phyloP scores from a whole-genome alignment of 805 yeast species.

The Barnettozyma populi region DNA sequence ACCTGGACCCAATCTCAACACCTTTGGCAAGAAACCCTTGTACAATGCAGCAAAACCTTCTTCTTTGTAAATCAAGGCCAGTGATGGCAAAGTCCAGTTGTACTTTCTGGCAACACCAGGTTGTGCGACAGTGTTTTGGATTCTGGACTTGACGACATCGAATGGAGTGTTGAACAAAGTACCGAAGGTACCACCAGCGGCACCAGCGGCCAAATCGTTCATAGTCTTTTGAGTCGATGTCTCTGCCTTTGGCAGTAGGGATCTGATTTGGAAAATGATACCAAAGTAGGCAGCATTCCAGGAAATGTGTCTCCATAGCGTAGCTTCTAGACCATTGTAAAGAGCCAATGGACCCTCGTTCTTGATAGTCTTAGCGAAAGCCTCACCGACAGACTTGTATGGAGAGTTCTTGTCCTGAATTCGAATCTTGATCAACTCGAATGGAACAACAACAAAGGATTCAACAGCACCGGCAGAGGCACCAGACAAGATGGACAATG shows the following conservation, averaged over 20 bases:
- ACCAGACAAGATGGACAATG: slow-evolving; percentile 85
- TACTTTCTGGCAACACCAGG: slow-evolving; percentile 81
- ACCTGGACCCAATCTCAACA: slow-evolving; percentile 96
- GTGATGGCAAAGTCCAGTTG: slow-evolving; percentile 86
- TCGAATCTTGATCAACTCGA: slow-evolving; percentile 91
- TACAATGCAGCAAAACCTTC: slow-evolving; percentile 91
- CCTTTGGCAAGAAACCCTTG: slow-evolving; percentile 96
- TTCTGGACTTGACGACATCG: slow-evolving; percentile 95
- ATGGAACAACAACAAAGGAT: slow-evolving; percentile 95
- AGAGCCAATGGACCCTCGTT: slow-evolving; percentile 77
- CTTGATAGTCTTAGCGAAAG: slow-evolving; percentile 62
- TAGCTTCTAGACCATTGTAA: slow-evolving; percentile 94
- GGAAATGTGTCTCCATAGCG: slow-evolving; percentile 91
- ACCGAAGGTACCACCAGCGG: slow-evolving; percentile 96
- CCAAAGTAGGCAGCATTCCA: slow-evolving; percentile 99
- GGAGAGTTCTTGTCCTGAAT: slow-evolving; percentile 83
- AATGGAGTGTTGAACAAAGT: slow-evolving; percentile 94
- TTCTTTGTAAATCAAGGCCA: slow-evolving; percentile 69
- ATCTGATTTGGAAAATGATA: slow-evolving; percentile 80
- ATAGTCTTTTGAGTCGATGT: slow-evolving; percentile 67
- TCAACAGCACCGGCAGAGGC: slow-evolving; percentile 98
- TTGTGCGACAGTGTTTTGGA: slow-evolving; percentile 64
- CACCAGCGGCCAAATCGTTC: slow-evolving; percentile 87
- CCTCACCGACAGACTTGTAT: slow-evolving; percentile 82
- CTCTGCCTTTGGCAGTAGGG: slow-evolving; percentile 71